Evolutionary conservation across 2,329 filamentous ascomycete species (phyloP), one percentile per base, ranked within the genome.

Genomic region (Aspergillus calidoustus): DNA sequence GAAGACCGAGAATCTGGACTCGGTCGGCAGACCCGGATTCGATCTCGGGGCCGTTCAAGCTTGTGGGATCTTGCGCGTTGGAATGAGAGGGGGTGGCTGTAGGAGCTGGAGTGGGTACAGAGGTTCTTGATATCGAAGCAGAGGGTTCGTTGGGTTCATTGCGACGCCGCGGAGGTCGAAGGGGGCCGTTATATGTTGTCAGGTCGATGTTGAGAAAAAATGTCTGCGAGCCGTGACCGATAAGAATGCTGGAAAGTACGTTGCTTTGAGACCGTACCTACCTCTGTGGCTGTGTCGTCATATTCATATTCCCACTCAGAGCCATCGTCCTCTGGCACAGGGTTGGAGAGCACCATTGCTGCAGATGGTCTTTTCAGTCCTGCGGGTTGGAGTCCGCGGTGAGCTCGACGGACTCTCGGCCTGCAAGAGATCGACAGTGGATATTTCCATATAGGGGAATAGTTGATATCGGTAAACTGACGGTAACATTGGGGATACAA

Each of bases 1-100:
- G 90, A 3, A 97, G 83, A 30, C 92, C 92, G n/a, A 95, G 82
- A 54, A 97, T 89, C 72, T 97, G 92, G 6, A 97, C 85, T 51
- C 78, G 74, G 49, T 80, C 76, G 28, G 69, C 62, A 55, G 61
- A 61, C 50, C 63, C 61, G 44, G 61, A 62, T 54, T 66, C 66
- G 47, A 61, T 47, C 55, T 75, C 64, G 57, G 80, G 77, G 53
- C 77, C 78, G 52, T 79, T 77, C 51, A 77, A 71, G 61, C 76
- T 13, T 41, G 34, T 72, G 51, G 74, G 71, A 28, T 79, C 78
- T 44, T 79, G 72, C 30, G 70, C 69, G 28, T 68, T 64, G 46
- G 56, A 53, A 15, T 62, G 52, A 11, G 63, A 53, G 62, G 69
- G 44, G 54, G 56, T 38, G 17, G 50, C 50, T 3, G 59, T 34